phyloP scores from a whole-genome alignment of 805 yeast genomes.

The Nakazawaea wickerhamii region DNA sequence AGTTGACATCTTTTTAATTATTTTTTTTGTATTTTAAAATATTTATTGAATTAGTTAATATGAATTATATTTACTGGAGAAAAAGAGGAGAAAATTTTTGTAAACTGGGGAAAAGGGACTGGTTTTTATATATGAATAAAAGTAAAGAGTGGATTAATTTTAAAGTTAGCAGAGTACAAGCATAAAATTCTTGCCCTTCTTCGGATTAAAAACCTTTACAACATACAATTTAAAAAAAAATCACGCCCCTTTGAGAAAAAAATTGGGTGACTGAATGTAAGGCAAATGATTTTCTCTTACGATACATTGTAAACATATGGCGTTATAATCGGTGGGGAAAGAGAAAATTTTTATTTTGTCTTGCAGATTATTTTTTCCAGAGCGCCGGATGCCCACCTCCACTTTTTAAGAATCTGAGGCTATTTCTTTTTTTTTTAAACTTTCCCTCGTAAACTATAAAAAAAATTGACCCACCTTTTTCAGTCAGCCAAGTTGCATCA shows the following conservation, averaged over 20 bases:
- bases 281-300: background rate
- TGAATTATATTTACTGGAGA: background rate
- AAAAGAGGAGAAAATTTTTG: background rate
- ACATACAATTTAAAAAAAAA: no score
- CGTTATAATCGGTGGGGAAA: background rate
- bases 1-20: conserved; percentile 5
- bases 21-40: background rate
- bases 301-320: background rate
- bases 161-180: background rate
- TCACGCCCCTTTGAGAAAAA: background rate
- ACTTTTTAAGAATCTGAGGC: no score
- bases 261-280: background rate
- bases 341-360: no score
- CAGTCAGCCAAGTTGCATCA: background rate
- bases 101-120: background rate
- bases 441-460: no score
- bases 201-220: no score
- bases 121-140: background rate
- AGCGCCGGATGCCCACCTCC: no score
- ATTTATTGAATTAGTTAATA: background rate
- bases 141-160: no score
- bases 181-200: no score
- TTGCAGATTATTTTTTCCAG: background rate
- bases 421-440: background rate
- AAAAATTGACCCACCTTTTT: no score